A percentile compares a stretch with the other conserved stretches of the same genome.
Evolutionary conservation across 116 monocot species (phyloP).

Genomic region (Dioscorea cayenensis): DNA sequence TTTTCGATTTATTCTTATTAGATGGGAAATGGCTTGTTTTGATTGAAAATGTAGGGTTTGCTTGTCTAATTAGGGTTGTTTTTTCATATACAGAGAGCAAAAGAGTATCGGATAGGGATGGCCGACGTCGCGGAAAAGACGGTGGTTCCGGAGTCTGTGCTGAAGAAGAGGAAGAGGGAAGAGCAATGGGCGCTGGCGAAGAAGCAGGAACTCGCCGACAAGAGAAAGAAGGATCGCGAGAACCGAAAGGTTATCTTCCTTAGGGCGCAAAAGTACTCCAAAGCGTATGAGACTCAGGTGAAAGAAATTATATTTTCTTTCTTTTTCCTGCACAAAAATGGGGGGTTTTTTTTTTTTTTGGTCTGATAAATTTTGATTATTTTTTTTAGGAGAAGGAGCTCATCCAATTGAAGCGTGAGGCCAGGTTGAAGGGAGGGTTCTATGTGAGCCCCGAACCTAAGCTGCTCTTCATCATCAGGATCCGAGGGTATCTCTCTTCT

Average conservation of each 20-base stretch:
- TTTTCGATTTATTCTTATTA: no score
- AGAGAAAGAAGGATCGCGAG: constrained; percentile 25
- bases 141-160: constrained; percentile 46
- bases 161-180: constrained; percentile 41
- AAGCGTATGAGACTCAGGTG: constrained; percentile 43
- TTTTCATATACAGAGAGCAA: no score
- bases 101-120: neutral
- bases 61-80: no score
- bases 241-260: constrained; percentile 39
- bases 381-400: constrained; percentile 47
- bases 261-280: constrained; percentile 37
- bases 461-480: constrained; percentile 45
- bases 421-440: constrained; percentile 49
- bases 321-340: neutral
- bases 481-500: constrained; percentile 25
- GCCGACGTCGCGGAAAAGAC: constrained; percentile 10
- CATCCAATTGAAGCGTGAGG: constrained; percentile 50
- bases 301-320: neutral
- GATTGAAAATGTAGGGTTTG: no score
- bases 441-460: constrained; percentile 51
- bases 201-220: constrained; percentile 15
- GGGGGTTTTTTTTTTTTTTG: neutral
- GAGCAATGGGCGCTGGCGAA: constrained; percentile 45
- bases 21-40: no score
- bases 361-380: neutral